Base-by-base conservation (phyloP, 1,139 yeast species). In the Geotrichum citri-aurantii region DNA sequence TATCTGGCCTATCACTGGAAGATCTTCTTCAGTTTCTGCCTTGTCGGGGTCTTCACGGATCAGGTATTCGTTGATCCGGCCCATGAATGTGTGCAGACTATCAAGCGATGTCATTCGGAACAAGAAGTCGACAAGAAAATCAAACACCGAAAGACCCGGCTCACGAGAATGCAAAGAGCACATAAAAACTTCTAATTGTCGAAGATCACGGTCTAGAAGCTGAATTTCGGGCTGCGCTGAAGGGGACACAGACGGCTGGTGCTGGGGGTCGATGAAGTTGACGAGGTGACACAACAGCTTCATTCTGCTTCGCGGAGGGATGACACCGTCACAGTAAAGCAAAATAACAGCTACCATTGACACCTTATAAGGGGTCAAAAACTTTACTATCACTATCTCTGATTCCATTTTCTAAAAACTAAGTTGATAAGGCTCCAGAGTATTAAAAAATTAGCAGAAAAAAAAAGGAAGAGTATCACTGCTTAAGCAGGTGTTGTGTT, bases 301-400 rank as follows among this genome's bases (percentile, higher is more conserved):
- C 47, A 65, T 63, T 48, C 61, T 63, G 31, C 59, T 51, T 3
- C 46, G 31, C 19, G 44, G 54, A 17, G 60, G 61, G 14, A 69
- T 62, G 12, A 57, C 27, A 1, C 64, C 64, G 14, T 65, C 67
- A 52, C 69, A 67, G 56, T 69, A 69, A 12, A 66, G 33, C 53
- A 61, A 55, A 46, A 66, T 58, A 11, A 67, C 48, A 7, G 63
- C 55, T 29, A 65, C 57, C 12, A 69, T 48, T 19, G 67, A 67
- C 44, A 69, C 57, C 54, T 68, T 69, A 59, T 61, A 66, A 12
- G 72, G 71, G 17, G 71, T 68, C 49, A 68, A 59, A 55, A 60
- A 68, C 33, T 55, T 58, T 42, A 58, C 58, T 24, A 57, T 24
- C 29, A 57, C 57, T 44, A 57, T 53, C 31, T 50, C 55, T 37